These are phyloP conservation scores for Stentor roeselii DNA, from an alignment of 73 alveolate genomes.

Conservation along the genomic window DNA sequence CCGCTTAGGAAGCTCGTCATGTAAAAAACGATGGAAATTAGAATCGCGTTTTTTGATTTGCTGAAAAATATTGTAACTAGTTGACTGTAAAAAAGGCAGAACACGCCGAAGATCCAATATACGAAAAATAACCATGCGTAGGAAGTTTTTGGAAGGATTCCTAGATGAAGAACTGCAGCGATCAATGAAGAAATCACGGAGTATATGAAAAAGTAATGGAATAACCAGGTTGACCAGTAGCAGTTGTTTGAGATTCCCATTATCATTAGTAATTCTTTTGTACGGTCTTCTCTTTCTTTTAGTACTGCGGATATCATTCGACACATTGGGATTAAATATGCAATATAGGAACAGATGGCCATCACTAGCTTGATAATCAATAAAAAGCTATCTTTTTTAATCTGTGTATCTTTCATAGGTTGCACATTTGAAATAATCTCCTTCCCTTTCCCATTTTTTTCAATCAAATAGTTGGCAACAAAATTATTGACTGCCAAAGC, in stretches of 20 bases:
- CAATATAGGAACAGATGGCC: not conserved
- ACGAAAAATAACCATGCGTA: not conserved
- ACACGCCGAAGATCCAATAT: not conserved
- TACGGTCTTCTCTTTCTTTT: slow-evolving; percentile 85
- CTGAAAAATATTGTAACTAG: slow-evolving; percentile 67
- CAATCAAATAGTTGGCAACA: slow-evolving; percentile 10
- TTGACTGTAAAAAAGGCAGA: slow-evolving; percentile 30
- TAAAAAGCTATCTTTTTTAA: slow-evolving; percentile 27
- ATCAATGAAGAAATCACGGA: not conserved
- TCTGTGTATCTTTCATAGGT: slow-evolving; percentile 31
- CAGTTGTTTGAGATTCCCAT: slow-evolving; percentile 75
- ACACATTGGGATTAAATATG: slow-evolving; percentile 13
- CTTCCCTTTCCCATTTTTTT: not conserved
- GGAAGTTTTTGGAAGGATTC: not conserved
- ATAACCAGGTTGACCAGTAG: slow-evolving; percentile 2
- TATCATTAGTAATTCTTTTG: slow-evolving; percentile 96
- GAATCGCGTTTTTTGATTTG: slow-evolving; percentile 68
- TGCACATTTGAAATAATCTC: slow-evolving; percentile 16
- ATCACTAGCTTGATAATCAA: not conserved
- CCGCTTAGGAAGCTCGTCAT: slow-evolving; percentile 57
- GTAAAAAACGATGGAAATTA: slow-evolving; percentile 65
- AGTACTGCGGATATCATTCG: slow-evolving; percentile 10
- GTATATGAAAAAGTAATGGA: slow-evolving; percentile 1
- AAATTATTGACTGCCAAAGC: slow-evolving; percentile 1
- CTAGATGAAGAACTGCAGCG: not conserved